Evolutionary conservation across 2,329 filamentous ascomycete genomes (phyloP).

Genomic region (Penicillium concentricum): DNA sequence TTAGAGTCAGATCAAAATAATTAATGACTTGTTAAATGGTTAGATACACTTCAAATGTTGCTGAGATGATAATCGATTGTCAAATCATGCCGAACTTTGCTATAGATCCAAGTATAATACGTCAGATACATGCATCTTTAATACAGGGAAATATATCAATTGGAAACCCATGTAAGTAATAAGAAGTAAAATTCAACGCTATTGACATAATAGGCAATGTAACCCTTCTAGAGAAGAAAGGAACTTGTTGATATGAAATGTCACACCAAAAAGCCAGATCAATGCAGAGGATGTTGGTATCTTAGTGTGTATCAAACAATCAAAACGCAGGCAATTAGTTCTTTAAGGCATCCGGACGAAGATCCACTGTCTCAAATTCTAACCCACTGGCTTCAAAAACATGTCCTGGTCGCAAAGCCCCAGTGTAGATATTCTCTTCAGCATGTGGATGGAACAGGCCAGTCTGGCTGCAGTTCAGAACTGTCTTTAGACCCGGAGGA

Average conservation of each 20-base stretch:
- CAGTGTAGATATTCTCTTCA: conserved; percentile 72
- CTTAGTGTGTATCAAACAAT: conserved; percentile 14
- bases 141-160: neutral
- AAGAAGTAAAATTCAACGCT: neutral
- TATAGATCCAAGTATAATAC: neutral
- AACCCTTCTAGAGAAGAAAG: neutral
- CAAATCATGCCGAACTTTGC: neutral
- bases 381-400: conserved; percentile 67
- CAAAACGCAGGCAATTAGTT: conserved; percentile 5
- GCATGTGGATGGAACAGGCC: conserved; percentile 81
- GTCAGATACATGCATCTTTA: neutral
- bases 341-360: conserved; percentile 39
- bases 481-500: conserved; percentile 82
- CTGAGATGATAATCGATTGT: neutral
- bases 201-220: neutral
- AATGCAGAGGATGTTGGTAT: conserved; percentile 16
- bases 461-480: conserved; percentile 73
- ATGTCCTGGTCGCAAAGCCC: conserved; percentile 68
- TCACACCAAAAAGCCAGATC: neutral
- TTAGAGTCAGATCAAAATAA: neutral
- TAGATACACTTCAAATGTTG: neutral
- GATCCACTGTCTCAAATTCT: conserved; percentile 67
- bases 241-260: neutral
- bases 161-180: neutral
- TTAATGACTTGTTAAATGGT: neutral